These are phyloP conservation scores for Globisporangium paddicum DNA, from an alignment of 352 stramenopile species.

Conservation along the genomic window DNA sequence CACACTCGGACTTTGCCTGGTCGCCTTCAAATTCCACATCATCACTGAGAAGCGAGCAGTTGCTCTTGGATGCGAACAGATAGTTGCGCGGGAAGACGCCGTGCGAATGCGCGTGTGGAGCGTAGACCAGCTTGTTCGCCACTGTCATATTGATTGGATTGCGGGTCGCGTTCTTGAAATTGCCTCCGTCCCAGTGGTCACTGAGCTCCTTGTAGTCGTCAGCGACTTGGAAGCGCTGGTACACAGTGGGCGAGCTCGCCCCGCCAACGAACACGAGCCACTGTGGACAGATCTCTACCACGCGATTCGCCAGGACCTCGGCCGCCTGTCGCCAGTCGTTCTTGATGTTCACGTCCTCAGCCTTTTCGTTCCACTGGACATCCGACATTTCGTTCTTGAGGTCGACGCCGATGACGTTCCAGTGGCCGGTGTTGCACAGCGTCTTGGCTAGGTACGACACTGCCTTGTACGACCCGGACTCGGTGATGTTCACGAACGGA, in stretches of 20 bases:
- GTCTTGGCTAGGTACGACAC: slow-evolving; percentile 37
- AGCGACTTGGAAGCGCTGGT: slow-evolving; percentile 31
- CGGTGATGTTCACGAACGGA: slow-evolving; percentile 35
- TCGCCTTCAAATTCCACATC: slow-evolving; percentile 21
- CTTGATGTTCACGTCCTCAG: slow-evolving; percentile 18
- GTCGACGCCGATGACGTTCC: slow-evolving; percentile 66
- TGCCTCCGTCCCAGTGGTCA: slow-evolving; percentile 57
- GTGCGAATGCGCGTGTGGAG: slow-evolving; percentile 56
- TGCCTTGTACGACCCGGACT: slow-evolving; percentile 41
- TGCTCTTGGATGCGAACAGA: slow-evolving; percentile 37
- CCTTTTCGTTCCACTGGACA: slow-evolving; percentile 27
- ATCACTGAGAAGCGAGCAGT: slow-evolving; percentile 29
- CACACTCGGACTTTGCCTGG: slow-evolving; percentile 25
- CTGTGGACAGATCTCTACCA: slow-evolving; percentile 45
- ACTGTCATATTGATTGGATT: slow-evolving; percentile 35
- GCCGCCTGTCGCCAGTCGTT: slow-evolving; percentile 42
- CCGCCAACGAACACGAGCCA: slow-evolving; percentile 64
- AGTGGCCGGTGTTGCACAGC: slow-evolving; percentile 51
- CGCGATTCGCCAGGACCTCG: slow-evolving; percentile 29
- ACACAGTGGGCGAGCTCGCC: slow-evolving; percentile 35
- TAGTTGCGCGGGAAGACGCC: slow-evolving; percentile 55
- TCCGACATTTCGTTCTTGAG: slow-evolving; percentile 58
- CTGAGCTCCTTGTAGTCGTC: slow-evolving; percentile 36
- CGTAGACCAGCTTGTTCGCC: slow-evolving; percentile 63
- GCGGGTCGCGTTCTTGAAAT: slow-evolving; percentile 52